Base-by-base conservation (phyloP, 2,329 filamentous ascomycete genomes). In the Epichloe uncinata region DNA sequence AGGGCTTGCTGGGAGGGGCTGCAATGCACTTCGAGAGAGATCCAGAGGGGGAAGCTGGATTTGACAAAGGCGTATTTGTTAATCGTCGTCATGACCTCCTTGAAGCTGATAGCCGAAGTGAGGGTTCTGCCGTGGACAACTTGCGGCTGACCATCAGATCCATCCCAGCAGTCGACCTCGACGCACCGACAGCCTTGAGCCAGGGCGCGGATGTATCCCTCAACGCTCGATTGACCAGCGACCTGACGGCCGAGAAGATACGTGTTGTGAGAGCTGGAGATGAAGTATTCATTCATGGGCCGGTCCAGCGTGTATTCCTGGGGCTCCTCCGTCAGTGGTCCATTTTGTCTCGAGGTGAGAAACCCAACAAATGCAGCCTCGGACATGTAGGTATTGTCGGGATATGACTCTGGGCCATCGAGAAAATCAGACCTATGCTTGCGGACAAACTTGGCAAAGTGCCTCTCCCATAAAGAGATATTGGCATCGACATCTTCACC, bases 101-200 rank as follows among this genome's bases (percentile, higher is more conserved):
- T 78, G 68, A 98, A 98, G 37, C 86, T 81, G 50, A 97, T 89
- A 52, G 86, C 84, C 12, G 82, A 91, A 0, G 93, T 97, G 66
- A 94, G 75, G 0, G 90, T 95, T 52, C 84, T 82, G 22, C 93
- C 93, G 60, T 98, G 93, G 54, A 87, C 89, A 34, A 98, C 93
- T 48, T 89, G 81, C 1, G 93, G 93, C 59, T 87, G 80, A 38
- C 87, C 88, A 62, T 95, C 85, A 48, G 79, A 77, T 15, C 93
- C 93, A 66, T 98, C 89, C 93, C 93, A 98, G 67, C 91, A 97
- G 67, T 98, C 93, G 48, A 98, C 88, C 68, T 98, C 93, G 43
- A 98, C 84, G 65, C 93, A 97, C 46, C 93, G 85, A 64, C 93
- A 98, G 8, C 90, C 90, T 53, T 87, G 84, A 55, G 87, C 82